A percentile compares a stretch with the other conserved stretches of the same genome.
These are phyloP conservation scores for Phytophthora fragariae DNA, from an alignment of 352 stramenopile species.

Conservation along the genomic window DNA sequence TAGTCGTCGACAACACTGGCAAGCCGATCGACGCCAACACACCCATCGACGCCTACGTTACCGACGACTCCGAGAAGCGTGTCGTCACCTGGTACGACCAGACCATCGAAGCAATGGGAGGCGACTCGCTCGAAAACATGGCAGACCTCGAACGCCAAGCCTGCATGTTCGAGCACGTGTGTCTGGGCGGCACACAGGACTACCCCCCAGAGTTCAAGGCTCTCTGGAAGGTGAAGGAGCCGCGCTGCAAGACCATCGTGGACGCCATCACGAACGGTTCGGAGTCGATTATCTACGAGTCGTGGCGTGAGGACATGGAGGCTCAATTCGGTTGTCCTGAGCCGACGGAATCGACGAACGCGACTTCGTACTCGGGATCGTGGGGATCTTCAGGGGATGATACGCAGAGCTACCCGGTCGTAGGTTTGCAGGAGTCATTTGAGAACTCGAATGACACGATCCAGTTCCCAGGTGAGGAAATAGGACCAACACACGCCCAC, in stretches of 20 bases:
- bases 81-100: constrained; percentile 60
- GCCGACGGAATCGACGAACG: constrained; percentile 25
- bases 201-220: constrained; percentile 60
- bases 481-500: neutral
- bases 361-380: constrained; percentile 12
- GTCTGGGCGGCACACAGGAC: constrained; percentile 54
- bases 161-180: constrained; percentile 65
- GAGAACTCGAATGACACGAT: constrained; percentile 37
- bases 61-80: constrained; percentile 43
- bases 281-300: constrained; percentile 38
- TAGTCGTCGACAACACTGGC: constrained; percentile 27
- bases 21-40: constrained; percentile 11
- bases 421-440: neutral
- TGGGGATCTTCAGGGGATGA: neutral
- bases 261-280: constrained; percentile 48
- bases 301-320: constrained; percentile 53
- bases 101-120: constrained; percentile 43
- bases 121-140: constrained; percentile 45
- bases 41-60: constrained; percentile 28
- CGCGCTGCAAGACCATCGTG: constrained; percentile 60
- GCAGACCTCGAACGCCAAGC: constrained; percentile 63
- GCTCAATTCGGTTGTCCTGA: constrained; percentile 49
- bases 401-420: neutral
- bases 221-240: constrained; percentile 46
- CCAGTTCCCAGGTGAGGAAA: constrained; percentile 33